Base-by-base conservation (phyloP, 169 alveolate genomes). In the Cryptosporidium meleagridis region DNA sequence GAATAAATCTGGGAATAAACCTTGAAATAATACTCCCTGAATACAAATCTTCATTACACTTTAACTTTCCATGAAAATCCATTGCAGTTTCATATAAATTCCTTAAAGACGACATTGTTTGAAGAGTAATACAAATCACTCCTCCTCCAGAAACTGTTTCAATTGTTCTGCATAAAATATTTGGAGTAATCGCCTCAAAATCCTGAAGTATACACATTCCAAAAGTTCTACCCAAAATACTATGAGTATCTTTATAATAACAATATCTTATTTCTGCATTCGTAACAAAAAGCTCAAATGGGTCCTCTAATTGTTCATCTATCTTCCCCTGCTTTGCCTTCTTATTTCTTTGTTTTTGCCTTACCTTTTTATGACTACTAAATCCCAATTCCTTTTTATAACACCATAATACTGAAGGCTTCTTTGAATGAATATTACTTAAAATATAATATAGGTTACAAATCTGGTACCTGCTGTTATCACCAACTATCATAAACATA, bases 131-230 rank as follows among this genome's bases (percentile, higher is more conserved):
- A 29, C 97, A 92, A 29, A 99, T 94, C 29, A 98, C 69, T 29
- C 99, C 99, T 16, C 99, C 99, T 0, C 99, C 99, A 85, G 96
- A 95, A n/a, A 98, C 99, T 0, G 99, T 98, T 93, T 99, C 99
- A 12, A 99, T 95, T 31, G 99, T 97, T 68, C 99, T 96, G 92
- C 99, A 99, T 55, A 99, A 95, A n/a, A 98, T 94, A 94, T 99
- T 99, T 7, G 99, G 99, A 0, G 99, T 98, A 75, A 99, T 92
- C 21, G 99, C 99, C 89, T 98, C 99, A 75, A 98, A 98, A 91
- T 99, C 99, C 91, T 98, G 99, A 18, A 98, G 85, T 41, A 98
- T 96, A 62, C 97, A 94, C 97, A 98, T 96, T n/a, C 98, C 97
- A 86, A 92, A 98, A 6, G 99, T 98, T 39, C 96, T 94, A 52